These are phyloP conservation scores for Heterotrichella gracilis DNA, from an alignment of 352 stramenopile genomes.

Conservation along the genomic window DNA sequence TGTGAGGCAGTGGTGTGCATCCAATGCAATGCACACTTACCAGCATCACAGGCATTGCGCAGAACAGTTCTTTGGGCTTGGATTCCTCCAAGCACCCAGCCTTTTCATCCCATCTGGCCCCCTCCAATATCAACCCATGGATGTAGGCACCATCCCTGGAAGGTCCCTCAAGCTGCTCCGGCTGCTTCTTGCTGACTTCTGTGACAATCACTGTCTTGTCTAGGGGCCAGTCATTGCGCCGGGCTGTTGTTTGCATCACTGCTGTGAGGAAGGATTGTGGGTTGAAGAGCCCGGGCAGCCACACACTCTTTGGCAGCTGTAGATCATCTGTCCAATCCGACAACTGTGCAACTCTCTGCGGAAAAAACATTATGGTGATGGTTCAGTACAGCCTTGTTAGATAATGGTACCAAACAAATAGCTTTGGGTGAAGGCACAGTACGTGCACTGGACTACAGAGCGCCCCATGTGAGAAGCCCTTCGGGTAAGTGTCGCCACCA, in stretches of 20 bases:
- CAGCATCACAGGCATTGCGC: conserved; percentile 71
- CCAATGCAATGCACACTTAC: too few relatives aligned
- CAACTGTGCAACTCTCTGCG: conserved; percentile 59
- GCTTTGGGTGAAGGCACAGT: too few relatives aligned
- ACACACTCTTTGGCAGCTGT: conserved; percentile 55
- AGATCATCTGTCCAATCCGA: conserved; percentile 71
- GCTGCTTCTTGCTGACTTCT: conserved; percentile 69
- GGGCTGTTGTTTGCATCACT: conserved; percentile 63
- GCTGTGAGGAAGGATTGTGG: conserved; percentile 68
- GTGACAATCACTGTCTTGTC: conserved; percentile 80
- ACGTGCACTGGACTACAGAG: too few relatives aligned
- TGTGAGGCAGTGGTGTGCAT: too few relatives aligned
- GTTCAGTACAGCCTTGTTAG: too few relatives aligned
- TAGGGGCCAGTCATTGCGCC: conserved; percentile 45
- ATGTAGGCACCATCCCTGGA: conserved; percentile 59
- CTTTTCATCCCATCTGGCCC: conserved; percentile 58
- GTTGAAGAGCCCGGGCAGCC: conserved; percentile 70
- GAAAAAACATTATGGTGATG: too few relatives aligned
- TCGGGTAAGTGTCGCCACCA: too few relatives aligned
- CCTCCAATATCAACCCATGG: conserved; percentile 59
- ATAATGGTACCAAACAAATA: too few relatives aligned
- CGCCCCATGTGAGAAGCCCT: too few relatives aligned
- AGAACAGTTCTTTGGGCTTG: conserved; percentile 90
- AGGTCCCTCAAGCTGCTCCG: conserved; percentile 49
- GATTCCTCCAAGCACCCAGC: conserved; percentile 62